Percentiles rank a stretch among this genome's conserved stretches.
Conservation (phyloP, 164 flowering plant species). For the Vitis labrusca region DNA sequence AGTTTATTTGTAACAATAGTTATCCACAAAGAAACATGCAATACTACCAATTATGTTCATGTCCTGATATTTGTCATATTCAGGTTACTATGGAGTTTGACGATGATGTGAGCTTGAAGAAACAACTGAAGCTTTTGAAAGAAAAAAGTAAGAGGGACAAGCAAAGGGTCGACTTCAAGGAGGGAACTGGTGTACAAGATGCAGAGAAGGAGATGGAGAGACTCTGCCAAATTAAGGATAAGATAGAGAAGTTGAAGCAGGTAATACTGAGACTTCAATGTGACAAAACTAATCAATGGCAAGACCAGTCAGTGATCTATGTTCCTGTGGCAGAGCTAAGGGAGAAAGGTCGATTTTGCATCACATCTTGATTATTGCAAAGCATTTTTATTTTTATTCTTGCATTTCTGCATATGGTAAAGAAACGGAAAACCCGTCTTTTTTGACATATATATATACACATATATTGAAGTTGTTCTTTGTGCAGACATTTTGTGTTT, state of each 20-base stretch:
- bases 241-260: conserved; percentile 46
- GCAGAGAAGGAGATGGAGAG: conserved; percentile 71
- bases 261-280: conserved; percentile 25
- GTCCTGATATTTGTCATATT: conserved; percentile 1
- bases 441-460: background rate
- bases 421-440: background rate
- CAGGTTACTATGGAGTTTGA: conserved; percentile 38
- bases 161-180: conserved; percentile 16
- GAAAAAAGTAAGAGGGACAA: conserved; percentile 22
- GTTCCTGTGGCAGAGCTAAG: conserved; percentile 76
- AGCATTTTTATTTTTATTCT: background rate
- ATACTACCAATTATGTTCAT: background rate
- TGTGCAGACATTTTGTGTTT: background rate
- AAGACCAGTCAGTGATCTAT: conserved; percentile 38
- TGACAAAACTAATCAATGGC: conserved; percentile 12
- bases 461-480: background rate
- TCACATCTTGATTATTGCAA: background rate
- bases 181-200: conserved; percentile 14
- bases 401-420: background rate
- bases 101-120: conserved; percentile 56
- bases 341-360: conserved; percentile 45
- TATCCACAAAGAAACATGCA: background rate
- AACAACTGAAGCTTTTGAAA: conserved; percentile 32
- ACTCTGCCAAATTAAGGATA: conserved; percentile 49
- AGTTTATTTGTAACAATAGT: background rate